These are phyloP conservation scores for Phaeotremella fagi DNA, from an alignment of 768 basidiomycete genomes.

Conservation along the genomic window DNA sequence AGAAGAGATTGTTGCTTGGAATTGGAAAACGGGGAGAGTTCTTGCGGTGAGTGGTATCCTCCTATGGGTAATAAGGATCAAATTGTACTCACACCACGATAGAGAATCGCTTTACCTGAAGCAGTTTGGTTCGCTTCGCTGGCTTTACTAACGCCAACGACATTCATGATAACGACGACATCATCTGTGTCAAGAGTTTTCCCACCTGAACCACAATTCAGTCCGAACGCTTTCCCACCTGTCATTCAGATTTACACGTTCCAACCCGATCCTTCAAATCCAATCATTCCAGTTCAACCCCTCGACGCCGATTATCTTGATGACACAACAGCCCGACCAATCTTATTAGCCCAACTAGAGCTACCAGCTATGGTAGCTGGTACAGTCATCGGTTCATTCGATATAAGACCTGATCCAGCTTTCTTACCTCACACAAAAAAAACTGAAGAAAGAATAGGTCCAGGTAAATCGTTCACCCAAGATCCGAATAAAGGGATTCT, in stretches of 20 bases:
- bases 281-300: slow-evolving; percentile 26
- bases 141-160: slow-evolving; percentile 36
- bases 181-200: slow-evolving; percentile 28
- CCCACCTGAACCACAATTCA: slow-evolving; percentile 11
- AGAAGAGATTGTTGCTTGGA: slow-evolving; percentile 59
- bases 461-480: slow-evolving; percentile 34
- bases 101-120: slow-evolving; percentile 33
- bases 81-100: background rate
- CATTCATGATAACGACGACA: slow-evolving; percentile 37
- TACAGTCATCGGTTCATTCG: slow-evolving; percentile 22
- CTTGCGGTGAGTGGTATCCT: slow-evolving; percentile 52
- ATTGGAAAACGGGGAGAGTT: slow-evolving; percentile 60
- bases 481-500: slow-evolving; percentile 32
- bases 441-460: background rate
- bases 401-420: slow-evolving; percentile 39
- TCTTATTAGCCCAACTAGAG: slow-evolving; percentile 30
- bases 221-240: slow-evolving; percentile 28
- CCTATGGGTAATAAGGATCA: background rate
- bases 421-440: slow-evolving; percentile 17
- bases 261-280: slow-evolving; percentile 21
- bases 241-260: slow-evolving; percentile 40
- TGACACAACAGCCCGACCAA: slow-evolving; percentile 32
- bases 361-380: slow-evolving; percentile 27
- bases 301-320: slow-evolving; percentile 29
- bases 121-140: slow-evolving; percentile 37